phyloP scores from a whole-genome alignment of 805 yeast species.

The Cyberlindnera japonica region DNA sequence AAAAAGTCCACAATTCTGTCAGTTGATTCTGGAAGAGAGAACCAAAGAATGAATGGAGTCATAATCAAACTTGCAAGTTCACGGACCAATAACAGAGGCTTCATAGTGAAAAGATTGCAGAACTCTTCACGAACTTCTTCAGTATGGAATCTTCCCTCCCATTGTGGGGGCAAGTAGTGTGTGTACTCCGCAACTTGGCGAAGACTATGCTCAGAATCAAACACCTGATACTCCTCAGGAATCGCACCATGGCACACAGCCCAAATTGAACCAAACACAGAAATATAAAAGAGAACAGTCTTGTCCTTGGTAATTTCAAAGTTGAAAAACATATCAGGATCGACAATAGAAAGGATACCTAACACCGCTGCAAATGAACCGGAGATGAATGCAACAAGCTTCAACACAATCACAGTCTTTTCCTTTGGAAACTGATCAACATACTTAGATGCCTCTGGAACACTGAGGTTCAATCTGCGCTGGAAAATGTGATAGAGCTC shows the following conservation, averaged over 20 bases:
- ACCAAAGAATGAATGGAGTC: slow-evolving; percentile 89
- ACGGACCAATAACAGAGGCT: slow-evolving; percentile 62
- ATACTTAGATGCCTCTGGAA: slow-evolving; percentile 76
- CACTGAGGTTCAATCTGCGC: slow-evolving; percentile 71
- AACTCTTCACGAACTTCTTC: slow-evolving; percentile 82
- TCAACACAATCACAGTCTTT: slow-evolving; percentile 48
- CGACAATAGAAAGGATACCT: slow-evolving; percentile 71
- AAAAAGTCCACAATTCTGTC: slow-evolving; percentile 85
- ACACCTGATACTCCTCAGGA: slow-evolving; percentile 63
- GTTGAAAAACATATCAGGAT: slow-evolving; percentile 86
- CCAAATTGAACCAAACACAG: slow-evolving; percentile 83
- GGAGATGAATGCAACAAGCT: slow-evolving; percentile 66
- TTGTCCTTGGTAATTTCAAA: slow-evolving; percentile 82
- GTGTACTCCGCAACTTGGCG: slow-evolving; percentile 80
- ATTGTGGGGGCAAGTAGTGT: slow-evolving; percentile 81
- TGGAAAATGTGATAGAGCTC: slow-evolving; percentile 88
- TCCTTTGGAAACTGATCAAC: slow-evolving; percentile 92
- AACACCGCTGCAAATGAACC: slow-evolving; percentile 90
- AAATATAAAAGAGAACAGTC: slow-evolving; percentile 82
- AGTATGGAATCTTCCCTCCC: slow-evolving; percentile 85
- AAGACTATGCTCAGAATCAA: slow-evolving; percentile 89
- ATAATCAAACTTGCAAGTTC: slow-evolving; percentile 79
- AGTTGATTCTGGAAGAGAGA: slow-evolving; percentile 67
- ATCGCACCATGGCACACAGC: slow-evolving; percentile 75
- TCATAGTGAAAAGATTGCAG: slow-evolving; percentile 70